Evolutionary conservation across 169 alveolate genomes (phyloP).

Genomic region (Eimeria necatrix): DNA sequence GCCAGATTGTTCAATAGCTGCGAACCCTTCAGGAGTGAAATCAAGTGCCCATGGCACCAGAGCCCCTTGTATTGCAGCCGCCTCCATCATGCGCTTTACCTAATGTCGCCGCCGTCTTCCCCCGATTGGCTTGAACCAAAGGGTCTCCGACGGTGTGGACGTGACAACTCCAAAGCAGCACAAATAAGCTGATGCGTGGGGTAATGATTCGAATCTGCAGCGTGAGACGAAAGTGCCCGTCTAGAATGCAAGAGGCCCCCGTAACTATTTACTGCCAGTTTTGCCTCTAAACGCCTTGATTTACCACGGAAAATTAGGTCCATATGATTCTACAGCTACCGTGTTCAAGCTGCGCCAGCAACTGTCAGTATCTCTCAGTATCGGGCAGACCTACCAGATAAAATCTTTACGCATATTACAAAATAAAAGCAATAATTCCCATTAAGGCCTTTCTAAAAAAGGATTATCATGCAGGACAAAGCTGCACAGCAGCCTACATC

Average conservation of each 20-base stretch:
- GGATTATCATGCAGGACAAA: neutral
- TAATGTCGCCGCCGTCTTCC: neutral
- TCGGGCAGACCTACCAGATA: neutral
- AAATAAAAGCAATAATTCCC: neutral
- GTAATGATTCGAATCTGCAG: neutral
- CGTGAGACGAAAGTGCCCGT: neutral
- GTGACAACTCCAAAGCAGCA: neutral
- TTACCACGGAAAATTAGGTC: no score
- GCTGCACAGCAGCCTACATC: neutral
- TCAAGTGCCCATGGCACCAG: slow-evolving; percentile 62
- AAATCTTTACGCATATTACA: neutral
- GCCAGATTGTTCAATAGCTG: slow-evolving; percentile 64
- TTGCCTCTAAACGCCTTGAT: no score
- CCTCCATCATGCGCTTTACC: neutral
- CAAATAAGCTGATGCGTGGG: neutral
- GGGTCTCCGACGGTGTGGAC: neutral
- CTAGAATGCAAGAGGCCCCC: no score
- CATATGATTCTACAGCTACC: neutral
- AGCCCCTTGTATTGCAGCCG: slow-evolving; percentile 6
- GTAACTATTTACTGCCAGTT: no score
- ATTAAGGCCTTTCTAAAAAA: neutral
- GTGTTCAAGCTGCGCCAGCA: neutral
- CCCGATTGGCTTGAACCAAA: neutral
- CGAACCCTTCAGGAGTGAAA: slow-evolving; percentile 57
- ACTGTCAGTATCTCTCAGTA: neutral